Evolutionary conservation across 23 red algal species (phyloP).

Genomic region (Pyropia yezoensis): DNA sequence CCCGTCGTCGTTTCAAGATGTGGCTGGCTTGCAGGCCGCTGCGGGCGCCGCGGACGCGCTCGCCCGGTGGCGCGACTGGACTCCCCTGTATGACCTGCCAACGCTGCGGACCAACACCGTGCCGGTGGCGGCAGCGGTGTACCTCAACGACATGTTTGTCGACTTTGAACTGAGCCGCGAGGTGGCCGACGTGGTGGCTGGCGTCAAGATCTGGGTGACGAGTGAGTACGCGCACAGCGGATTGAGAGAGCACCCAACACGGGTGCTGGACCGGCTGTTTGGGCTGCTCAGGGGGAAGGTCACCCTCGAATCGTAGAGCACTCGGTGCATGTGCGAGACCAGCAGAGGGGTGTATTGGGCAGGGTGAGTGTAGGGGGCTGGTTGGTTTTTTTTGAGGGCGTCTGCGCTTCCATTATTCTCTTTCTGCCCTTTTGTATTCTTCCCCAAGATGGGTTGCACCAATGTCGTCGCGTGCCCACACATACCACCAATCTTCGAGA

Average conservation of each 20-base stretch:
- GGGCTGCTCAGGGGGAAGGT: conserved; percentile 1
- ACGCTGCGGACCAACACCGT: not conserved
- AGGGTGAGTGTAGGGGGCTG: too few species aligned
- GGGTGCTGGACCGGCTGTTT: conserved; percentile 1
- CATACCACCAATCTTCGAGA: not conserved
- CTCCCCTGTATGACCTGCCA: conserved; percentile 1
- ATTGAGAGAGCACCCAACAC: conserved; percentile 15
- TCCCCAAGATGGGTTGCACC: too few species aligned
- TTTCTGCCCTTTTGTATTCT: too few species aligned
- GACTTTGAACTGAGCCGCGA: conserved; percentile 13
- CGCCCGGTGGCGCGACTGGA: conserved; percentile 7
- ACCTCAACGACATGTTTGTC: conserved; percentile 18
- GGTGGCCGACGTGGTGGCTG: not conserved
- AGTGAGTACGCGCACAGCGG: conserved; percentile 17
- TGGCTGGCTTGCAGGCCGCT: not conserved
- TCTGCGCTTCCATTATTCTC: too few species aligned
- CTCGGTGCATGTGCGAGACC: too few species aligned
- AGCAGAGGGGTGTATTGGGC: too few species aligned
- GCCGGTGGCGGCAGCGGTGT: conserved; percentile 11
- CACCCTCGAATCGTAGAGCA: too few species aligned
- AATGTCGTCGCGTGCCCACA: not conserved
- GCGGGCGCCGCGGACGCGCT: not conserved
- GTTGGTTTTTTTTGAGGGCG: too few species aligned
- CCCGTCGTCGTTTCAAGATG: conserved; percentile 14
- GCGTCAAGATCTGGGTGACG: conserved; percentile 5